Conservation (phyloP, 2,329 filamentous ascomycete genomes). For the Curvularia eragrostidis region DNA sequence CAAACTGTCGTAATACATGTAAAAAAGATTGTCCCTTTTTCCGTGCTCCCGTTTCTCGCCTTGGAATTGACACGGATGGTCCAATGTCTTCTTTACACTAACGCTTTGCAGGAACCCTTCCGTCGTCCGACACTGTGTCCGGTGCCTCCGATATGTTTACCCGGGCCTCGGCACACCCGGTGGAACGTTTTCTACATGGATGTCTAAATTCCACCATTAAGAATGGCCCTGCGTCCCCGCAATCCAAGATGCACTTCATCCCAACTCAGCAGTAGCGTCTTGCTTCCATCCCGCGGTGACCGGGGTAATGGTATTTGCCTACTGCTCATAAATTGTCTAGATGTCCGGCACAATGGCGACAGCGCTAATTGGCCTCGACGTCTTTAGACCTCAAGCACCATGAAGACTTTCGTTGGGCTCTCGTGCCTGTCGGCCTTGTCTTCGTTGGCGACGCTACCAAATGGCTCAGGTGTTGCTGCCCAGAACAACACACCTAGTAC, state of each 20-base stretch:
- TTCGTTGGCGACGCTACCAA: conserved; percentile 20
- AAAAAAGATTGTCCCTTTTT: conserved; percentile 1
- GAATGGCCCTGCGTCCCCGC: conserved; percentile 13
- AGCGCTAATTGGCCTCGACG: conserved; percentile 28
- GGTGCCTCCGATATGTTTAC: conserved; percentile 10
- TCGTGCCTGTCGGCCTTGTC: conserved; percentile 35
- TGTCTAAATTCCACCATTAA: conserved; percentile 22
- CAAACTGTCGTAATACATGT: conserved; percentile 7
- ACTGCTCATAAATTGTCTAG: conserved; percentile 18
- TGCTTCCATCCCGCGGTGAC: conserved; percentile 19
- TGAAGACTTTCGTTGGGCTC: conserved; percentile 29
- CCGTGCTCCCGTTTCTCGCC: conserved; percentile 8
- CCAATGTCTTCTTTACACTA: conserved; percentile 5
- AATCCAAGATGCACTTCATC: conserved; percentile 12
- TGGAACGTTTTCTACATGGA: conserved; percentile 12
- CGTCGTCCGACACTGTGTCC: conserved; percentile 8
- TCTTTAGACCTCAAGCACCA: conserved; percentile 22
- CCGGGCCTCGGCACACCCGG: conserved; percentile 18
- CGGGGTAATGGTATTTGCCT: conserved; percentile 16
- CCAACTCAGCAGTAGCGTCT: conserved; percentile 20
- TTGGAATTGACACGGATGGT: conserved; percentile 1
- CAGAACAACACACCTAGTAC: conserved; percentile 37
- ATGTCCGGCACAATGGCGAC: conserved; percentile 19
- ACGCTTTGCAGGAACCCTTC: conserved; percentile 15
- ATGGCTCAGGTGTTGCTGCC: conserved; percentile 27